phyloP scores from a whole-genome alignment of 108 stramenopile genomes.

The Skeletonema menzelii region DNA sequence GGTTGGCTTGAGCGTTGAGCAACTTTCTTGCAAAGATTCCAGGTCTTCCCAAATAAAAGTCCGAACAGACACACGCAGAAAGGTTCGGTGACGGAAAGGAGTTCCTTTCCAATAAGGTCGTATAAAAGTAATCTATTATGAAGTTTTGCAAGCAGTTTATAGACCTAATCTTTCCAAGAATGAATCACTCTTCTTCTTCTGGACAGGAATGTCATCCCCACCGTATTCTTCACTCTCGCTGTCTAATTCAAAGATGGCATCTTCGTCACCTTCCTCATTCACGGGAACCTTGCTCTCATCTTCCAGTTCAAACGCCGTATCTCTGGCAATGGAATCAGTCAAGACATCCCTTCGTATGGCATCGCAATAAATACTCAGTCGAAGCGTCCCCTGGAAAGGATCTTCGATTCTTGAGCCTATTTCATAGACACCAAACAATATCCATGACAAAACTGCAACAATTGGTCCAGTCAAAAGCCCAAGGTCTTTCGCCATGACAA shows the following conservation, averaged over 20 bases:
- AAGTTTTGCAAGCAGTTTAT: no score
- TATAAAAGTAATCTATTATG: no score
- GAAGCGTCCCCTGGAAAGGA: conserved; percentile 89
- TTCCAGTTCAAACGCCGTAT: conserved; percentile 67
- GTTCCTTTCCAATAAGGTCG: no score
- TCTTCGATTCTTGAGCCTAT: conserved; percentile 94
- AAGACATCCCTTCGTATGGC: conserved; percentile 81
- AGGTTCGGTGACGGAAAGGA: no score
- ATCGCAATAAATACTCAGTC: conserved; percentile 83
- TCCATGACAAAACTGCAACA: conserved; percentile 84
- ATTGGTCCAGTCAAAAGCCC: conserved; percentile 84
- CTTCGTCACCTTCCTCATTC: conserved; percentile 20
- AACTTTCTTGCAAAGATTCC: no score
- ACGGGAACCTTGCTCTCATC: conserved; percentile 17
- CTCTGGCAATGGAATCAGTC: conserved; percentile 76
- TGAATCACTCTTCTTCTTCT: conserved; percentile 7
- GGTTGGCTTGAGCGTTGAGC: no score
- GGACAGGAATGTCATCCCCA: conserved; percentile 17
- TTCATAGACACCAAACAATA: conserved; percentile 94
- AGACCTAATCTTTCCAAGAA: no score
- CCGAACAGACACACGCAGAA: no score
- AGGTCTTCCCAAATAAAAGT: no score
- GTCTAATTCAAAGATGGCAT: conserved; percentile 43
- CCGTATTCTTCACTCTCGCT: conserved; percentile 52
- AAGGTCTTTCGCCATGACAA: conserved; percentile 81